Evolutionary conservation across 1,284 basidiomycete genomes (phyloP).

Genomic region (Pterula multifida): DNA sequence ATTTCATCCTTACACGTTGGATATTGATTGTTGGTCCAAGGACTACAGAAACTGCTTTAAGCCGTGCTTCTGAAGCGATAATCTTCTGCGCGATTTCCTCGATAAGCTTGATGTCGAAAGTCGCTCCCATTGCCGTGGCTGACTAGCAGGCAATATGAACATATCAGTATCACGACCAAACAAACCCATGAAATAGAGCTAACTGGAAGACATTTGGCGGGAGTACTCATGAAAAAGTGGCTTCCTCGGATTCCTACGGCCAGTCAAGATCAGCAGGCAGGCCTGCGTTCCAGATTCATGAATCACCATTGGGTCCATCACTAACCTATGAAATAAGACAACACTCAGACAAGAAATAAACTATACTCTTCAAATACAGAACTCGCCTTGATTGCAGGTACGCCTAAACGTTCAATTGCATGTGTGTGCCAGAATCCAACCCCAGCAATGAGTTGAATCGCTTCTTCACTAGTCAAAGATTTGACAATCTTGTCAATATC

Average conservation of each 20-base stretch:
- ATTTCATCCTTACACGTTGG: conserved; percentile 36
- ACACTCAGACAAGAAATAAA: not conserved
- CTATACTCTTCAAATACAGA: too few relatives aligned
- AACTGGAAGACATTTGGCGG: conserved; percentile 48
- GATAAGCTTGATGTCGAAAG: conserved; percentile 60
- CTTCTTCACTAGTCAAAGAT: conserved; percentile 37
- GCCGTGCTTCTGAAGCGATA: conserved; percentile 60
- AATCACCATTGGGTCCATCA: conserved; percentile 59
- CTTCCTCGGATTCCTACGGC: conserved; percentile 32
- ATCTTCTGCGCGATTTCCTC: conserved; percentile 50
- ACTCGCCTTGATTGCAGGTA: conserved; percentile 59
- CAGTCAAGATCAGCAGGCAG: not conserved
- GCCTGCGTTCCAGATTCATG: not conserved
- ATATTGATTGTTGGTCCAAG: conserved; percentile 76
- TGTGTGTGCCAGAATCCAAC: conserved; percentile 51
- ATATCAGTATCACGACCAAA: not conserved
- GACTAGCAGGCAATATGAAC: conserved; percentile 17
- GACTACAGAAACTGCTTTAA: conserved; percentile 54
- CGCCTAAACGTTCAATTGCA: conserved; percentile 33
- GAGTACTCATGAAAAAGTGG: conserved; percentile 53
- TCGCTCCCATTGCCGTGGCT: conserved; percentile 63
- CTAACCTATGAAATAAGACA: conserved; percentile 35
- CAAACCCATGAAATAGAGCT: not conserved
- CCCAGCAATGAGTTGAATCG: conserved; percentile 41
- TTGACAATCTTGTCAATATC: conserved; percentile 33